These are phyloP conservation scores for Noccaea caerulescens DNA, from an alignment of 345 rosid species.

Conservation along the genomic window DNA sequence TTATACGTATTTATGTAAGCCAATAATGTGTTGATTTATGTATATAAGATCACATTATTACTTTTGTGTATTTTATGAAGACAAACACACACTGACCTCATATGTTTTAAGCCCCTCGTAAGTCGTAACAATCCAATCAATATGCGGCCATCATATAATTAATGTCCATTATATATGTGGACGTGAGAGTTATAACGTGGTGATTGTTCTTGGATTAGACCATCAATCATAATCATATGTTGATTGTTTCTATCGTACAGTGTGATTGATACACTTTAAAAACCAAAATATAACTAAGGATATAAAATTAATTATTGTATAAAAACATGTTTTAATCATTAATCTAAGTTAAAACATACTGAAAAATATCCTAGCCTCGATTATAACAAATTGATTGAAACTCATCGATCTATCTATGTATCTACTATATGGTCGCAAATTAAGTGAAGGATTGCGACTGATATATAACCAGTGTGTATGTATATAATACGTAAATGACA, in stretches of 20 bases:
- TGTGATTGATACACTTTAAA: conserved; percentile 30
- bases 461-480: background rate
- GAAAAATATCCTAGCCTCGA: background rate
- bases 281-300: background rate
- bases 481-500: conserved; percentile 13
- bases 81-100: conserved; percentile 5
- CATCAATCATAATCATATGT: conserved; percentile 3
- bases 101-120: background rate
- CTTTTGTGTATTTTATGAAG: background rate
- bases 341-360: background rate
- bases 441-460: conserved; percentile 17
- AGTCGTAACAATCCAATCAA: conserved; percentile 34
- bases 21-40: conserved; percentile 20
- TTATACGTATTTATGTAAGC: background rate
- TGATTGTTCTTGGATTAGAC: conserved; percentile 23
- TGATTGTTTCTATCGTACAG: conserved; percentile 2
- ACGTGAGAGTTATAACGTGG: conserved; percentile 33
- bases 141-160: conserved; percentile 28
- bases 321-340: background rate
- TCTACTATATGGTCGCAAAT: background rate
- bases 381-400: background rate
- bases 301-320: background rate
- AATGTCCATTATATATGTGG: conserved; percentile 24
- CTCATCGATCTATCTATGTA: background rate
- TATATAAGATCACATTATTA: conserved; percentile 4